Percentiles rank a stretch among this genome's conserved stretches.
Conservation (phyloP, 2,329 filamentous ascomycete genomes). For the Aspergillus puulaauensis region DNA sequence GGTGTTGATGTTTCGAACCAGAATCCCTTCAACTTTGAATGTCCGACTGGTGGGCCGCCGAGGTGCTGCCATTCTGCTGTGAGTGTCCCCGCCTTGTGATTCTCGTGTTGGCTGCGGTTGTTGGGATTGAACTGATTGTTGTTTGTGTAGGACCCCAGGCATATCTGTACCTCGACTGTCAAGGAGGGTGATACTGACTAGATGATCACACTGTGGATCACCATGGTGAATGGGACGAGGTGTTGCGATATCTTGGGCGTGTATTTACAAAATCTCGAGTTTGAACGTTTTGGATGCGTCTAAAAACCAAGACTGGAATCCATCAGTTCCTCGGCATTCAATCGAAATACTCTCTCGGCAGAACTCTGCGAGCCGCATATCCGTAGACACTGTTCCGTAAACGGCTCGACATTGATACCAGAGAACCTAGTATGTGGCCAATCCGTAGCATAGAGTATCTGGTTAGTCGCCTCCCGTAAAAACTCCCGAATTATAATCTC, state of each 20-base stretch:
- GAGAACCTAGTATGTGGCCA: constrained; percentile 66
- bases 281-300: neutral
- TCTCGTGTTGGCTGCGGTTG: neutral
- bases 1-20: constrained; percentile 15
- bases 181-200: constrained; percentile 18
- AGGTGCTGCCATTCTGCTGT: constrained; percentile 33
- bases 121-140: neutral
- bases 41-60: constrained; percentile 20
- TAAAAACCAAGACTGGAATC: neutral
- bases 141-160: constrained; percentile 20
- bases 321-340: constrained; percentile 56
- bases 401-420: constrained; percentile 55
- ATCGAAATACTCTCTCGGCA: constrained; percentile 53
- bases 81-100: constrained; percentile 12
- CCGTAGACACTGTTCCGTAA: constrained; percentile 54
- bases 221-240: neutral
- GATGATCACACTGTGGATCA: neutral
- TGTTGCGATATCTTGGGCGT: neutral
- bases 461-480: constrained; percentile 44
- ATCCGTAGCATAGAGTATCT: constrained; percentile 60
- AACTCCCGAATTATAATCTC: constrained; percentile 53
- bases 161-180: constrained; percentile 29
- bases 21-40: constrained; percentile 24
- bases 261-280: neutral
- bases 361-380: constrained; percentile 53